Evolutionary conservation across 2,329 filamentous ascomycete genomes (phyloP), one percentile per base, ranked within the genome.

Genomic region (Venturia nashicola): DNA sequence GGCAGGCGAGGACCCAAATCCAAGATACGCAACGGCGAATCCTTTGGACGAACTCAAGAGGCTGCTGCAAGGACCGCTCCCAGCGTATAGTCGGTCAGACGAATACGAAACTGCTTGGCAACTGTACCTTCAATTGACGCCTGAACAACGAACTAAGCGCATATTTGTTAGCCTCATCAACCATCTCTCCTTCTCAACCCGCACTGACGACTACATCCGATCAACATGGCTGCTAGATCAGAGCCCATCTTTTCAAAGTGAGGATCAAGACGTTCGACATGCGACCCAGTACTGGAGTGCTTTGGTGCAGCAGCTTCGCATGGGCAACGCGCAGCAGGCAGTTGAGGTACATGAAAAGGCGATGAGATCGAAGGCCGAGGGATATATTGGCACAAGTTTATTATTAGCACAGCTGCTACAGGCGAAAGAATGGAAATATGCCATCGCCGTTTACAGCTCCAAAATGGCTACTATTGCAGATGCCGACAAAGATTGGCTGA

Each of bases 181-280:
- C 23, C 14, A 62, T n/a, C 40, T 62, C n/a, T 62, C 61, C 16
- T 62, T 62, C 43, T 62, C 61, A 23, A 40, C 43, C 14, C 42
- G 61, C 12, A 18, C 40, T 36, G 27, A 42, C 12, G 61, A 62
- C 16, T 48, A 32, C 27, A 40, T 62, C n/a, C 59, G 59, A 6
- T 60, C 59, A 23, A 16, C 42, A 11, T 60, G 36, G 39, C 59
- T 60, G 12, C 14, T 60, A 5, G 51, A 57, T 14, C 34, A 60
- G 42, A 27, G 5, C 12, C 59, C 59, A 20, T 42, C n/a, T 11
- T n/a, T 60, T 3, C 43, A 42, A 42, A 18, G 36, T 7, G 36
- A 60, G 23, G 11, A 44, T 27, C 20, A 11, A 27, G 12, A n/a
- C 12, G 39, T 43, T 11, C 36, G 59, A 11, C 18, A 23, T 42